Base-by-base conservation (phyloP, 768 basidiomycete genomes). In the Dentipellis sp. region DNA sequence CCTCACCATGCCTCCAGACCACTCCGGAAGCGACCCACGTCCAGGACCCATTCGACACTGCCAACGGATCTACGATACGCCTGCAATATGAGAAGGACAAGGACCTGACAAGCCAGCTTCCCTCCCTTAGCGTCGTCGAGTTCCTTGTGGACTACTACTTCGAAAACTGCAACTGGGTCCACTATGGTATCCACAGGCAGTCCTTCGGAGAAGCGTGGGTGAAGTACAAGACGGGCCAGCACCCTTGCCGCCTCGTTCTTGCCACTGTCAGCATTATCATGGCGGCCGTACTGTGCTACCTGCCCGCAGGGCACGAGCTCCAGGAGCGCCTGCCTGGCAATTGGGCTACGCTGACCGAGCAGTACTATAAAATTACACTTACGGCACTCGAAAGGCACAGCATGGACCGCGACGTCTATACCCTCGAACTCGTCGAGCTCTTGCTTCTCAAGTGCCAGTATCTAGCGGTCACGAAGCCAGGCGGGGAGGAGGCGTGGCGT, bases 401-500 rank as follows among this genome's bases (percentile, higher is more conserved):
- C 52, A 72, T 75, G 2, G 82, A 88, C 48, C 16, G 42, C 56
- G 8, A 54, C 52, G 9, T 77, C 4, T 81, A 85, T 66, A 77
- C 78, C 10, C 72, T 92, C 58, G 88, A 91, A 58, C 78, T 90
- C 7, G 79, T 91, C 49, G 91, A 92, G 64, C 76, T 89, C 39
- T 69, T 86, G 38, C 76, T 92, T 42, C 77, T 86, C 39, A 75
- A 86, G 37, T 78, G 76, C 17, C 86, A 88, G 69, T 91, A 86
- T 65, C 75, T 88, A 58, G 83, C 81, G 0, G 78, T 88, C 55
- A 75, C 78, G 3, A 91, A 89, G 64, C 81, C 79, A 0, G 86
- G 91, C 63, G 81, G 81, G 42, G 90, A 92, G 68, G 87, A 90
- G 67, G 81, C 90, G 22, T 92, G 90, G 90, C 72, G 77, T 36